Evolutionary conservation across 148 eudicot species (phyloP), one percentile per base, ranked within the genome.

Genomic region (Fagopyrum esculentum): DNA sequence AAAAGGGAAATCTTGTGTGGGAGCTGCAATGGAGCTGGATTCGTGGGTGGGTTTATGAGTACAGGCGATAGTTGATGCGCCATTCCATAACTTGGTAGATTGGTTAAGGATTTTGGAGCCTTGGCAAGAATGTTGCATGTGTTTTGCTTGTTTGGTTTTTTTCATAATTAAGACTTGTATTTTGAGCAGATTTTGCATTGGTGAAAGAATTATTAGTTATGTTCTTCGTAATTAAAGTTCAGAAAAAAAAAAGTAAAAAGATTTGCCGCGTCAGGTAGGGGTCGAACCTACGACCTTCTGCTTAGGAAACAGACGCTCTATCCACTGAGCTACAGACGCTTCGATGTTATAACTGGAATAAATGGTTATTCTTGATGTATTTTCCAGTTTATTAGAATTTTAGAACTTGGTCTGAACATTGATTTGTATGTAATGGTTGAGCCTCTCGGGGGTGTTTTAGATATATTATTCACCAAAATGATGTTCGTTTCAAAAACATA

Each of bases 301-400:
- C 81, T 78, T 78, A 78, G 81, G 81, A 78, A 78, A 78, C 81
- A 78, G 81, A 78, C 81, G 81, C 81, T 78, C 81, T 78, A 78
- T 78, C 81, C 81, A 78, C 81, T 78, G 85, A 83, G 81, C 83
- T 83, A 83, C 85, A 83, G 83, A 80, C 85, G 83, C 85, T 45
- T 1, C 26, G 9, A 19, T 59, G 66, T 8, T 1, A 22, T 8
- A 4, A 4, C 1, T 35, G 52, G 15, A 8, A 22, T 22, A 22
- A 22, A 22, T 22, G 26, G 26, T 22, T 22, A 22, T 22, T 22
- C 26, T 22, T 22, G 26, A 22, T 22, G 26, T 22, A 22, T 22
- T 22, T 22, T 22, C 26, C 26, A 22, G 26, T 22, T 22, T 22
- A 22, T 22, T 22, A 22, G 26, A 22, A 22, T 22, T 22, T 22